Percentiles rank a stretch among this genome's conserved stretches.
phyloP scores from a whole-genome alignment of 495 filamentous ascomycete genomes.

The Aspergillus bridgeri region DNA sequence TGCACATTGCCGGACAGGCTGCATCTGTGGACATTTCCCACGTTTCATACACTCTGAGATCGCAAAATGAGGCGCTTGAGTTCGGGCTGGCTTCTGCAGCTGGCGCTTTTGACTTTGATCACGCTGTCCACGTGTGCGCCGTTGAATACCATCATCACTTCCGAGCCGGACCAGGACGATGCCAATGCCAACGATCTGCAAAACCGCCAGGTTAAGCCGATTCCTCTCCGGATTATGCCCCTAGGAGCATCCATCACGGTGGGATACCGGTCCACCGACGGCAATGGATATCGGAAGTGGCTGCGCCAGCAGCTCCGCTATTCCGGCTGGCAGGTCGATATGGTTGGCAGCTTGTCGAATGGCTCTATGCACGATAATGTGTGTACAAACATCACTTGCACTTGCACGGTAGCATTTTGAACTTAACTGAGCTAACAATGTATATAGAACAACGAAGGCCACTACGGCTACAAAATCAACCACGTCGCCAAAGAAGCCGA shows the following conservation, averaged over 20 bases:
- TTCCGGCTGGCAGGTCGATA: conserved; percentile 43
- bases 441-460: conserved; percentile 44
- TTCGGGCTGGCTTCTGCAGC: neutral
- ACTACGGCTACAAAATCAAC: conserved; percentile 44
- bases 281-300: conserved; percentile 51
- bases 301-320: conserved; percentile 38
- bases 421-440: neutral
- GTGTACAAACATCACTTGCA: too few species aligned
- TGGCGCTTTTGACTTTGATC: neutral
- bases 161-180: too few species aligned
- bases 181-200: neutral
- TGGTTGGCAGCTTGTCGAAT: conserved; percentile 43
- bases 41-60: neutral
- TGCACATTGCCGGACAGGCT: too few species aligned
- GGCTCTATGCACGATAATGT: conserved; percentile 52
- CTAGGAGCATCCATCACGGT: conserved; percentile 58
- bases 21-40: too few species aligned
- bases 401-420: too few species aligned
- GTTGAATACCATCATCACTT: neutral
- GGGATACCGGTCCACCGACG: conserved; percentile 47
- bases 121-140: neutral
- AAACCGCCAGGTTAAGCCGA: conserved; percentile 9
- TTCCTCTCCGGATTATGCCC: conserved; percentile 47
- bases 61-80: neutral
- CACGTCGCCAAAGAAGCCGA: conserved; percentile 37